A percentile compares a stretch with the other conserved stretches of the same genome.
Conservation (phyloP, 805 yeast species). For the Teunomyces barrocoloradensis region DNA sequence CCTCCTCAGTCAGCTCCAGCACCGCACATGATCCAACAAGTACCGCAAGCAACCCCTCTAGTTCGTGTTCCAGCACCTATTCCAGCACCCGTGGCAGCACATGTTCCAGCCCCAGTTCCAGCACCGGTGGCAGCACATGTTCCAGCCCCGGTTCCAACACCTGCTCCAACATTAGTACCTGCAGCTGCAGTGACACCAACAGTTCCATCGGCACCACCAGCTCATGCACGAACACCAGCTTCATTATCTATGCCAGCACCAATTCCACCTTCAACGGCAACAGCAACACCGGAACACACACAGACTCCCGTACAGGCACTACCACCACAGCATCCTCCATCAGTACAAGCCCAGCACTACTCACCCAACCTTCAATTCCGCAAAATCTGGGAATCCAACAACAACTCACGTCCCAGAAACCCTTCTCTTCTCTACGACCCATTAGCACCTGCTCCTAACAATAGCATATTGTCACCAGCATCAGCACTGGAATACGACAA, state of each 20-base stretch:
- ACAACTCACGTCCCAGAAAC: slow-evolving; percentile 32
- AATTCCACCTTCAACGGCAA: slow-evolving; percentile 2
- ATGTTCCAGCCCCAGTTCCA: slow-evolving; percentile 5
- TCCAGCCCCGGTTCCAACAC: not conserved
- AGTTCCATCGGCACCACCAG: not conserved
- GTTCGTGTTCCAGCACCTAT: slow-evolving; percentile 3
- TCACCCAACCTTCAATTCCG: slow-evolving; percentile 32
- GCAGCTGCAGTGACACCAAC: no score
- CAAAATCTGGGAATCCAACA: slow-evolving; percentile 31
- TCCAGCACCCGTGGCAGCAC: not conserved
- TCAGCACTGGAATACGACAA: slow-evolving; percentile 5
- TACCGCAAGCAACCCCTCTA: slow-evolving; percentile 1
- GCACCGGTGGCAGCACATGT: no score
- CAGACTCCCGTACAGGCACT: slow-evolving; percentile 3
- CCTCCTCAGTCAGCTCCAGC: slow-evolving; percentile 6
- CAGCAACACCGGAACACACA: slow-evolving; percentile 1
- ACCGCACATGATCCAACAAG: slow-evolving; percentile 6
- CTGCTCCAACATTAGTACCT: no score
- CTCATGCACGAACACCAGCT: slow-evolving; percentile 7
- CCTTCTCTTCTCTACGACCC: slow-evolving; percentile 53
- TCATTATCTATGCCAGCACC: slow-evolving; percentile 7
- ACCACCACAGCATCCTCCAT: slow-evolving; percentile 4
- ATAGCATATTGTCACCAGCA: not conserved
- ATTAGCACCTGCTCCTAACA: slow-evolving; percentile 26
- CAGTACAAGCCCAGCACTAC: slow-evolving; percentile 17